Percentiles rank a stretch among this genome's conserved stretches.
Evolutionary conservation across 768 basidiomycete genomes (phyloP).

Genomic region (Pholiota conissans): DNA sequence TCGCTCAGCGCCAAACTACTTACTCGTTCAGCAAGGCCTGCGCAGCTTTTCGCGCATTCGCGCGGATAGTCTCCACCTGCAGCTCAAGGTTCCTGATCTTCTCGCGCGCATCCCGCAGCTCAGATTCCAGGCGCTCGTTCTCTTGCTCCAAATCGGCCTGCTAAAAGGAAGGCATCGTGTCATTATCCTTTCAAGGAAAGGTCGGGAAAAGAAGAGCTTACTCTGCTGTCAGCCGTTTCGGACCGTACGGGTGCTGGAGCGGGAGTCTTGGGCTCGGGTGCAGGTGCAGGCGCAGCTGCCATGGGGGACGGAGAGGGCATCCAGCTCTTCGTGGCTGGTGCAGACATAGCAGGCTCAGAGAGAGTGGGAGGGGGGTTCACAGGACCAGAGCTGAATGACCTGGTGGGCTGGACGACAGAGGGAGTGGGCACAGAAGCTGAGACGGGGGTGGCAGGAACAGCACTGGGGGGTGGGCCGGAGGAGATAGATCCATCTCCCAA

Average conservation of each 20-base stretch:
- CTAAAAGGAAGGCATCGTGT: background rate
- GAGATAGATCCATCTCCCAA: constrained; percentile 65
- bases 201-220: too few relatives aligned
- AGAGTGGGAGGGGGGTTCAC: background rate
- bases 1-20: constrained; percentile 14
- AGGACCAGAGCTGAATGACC: constrained; percentile 27
- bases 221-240: constrained; percentile 19
- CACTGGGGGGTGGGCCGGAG: constrained; percentile 25
- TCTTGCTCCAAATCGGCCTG: constrained; percentile 43
- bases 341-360: background rate
- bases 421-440: constrained; percentile 37
- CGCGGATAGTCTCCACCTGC: constrained; percentile 73
- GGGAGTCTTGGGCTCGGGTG: constrained; percentile 17
- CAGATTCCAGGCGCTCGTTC: constrained; percentile 58
- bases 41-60: constrained; percentile 77
- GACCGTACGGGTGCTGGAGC: constrained; percentile 19
- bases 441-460: constrained; percentile 25
- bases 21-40: constrained; percentile 50
- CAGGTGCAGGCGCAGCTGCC: constrained; percentile 11
- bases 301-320: constrained; percentile 27
- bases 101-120: constrained; percentile 78
- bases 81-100: constrained; percentile 84
- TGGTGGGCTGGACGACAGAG: constrained; percentile 32
- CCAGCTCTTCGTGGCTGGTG: constrained; percentile 8
- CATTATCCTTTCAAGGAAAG: background rate